A percentile compares a stretch with the other conserved stretches of the same genome.
Evolutionary conservation across 2,329 filamentous ascomycete genomes (phyloP).

Genomic region (Botryosphaeria dothidea): DNA sequence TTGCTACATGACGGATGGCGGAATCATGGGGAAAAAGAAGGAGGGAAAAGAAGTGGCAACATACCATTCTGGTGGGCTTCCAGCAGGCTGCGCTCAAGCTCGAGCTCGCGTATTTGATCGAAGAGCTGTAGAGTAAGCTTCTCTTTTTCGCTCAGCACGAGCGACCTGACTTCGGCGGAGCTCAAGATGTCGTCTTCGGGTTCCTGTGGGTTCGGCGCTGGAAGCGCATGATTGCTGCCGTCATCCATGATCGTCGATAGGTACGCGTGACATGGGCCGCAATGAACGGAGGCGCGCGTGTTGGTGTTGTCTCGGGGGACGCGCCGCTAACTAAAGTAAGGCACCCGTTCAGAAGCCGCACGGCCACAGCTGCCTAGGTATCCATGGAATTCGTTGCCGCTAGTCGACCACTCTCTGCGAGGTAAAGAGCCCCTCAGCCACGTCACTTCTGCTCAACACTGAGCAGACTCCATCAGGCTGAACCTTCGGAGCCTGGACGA

Average conservation of each 20-base stretch:
- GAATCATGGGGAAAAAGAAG: no score
- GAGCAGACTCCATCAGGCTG: not conserved
- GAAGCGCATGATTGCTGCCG: not conserved
- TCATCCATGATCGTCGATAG: constrained; percentile 17
- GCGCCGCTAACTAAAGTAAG: not conserved
- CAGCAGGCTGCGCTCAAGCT: constrained; percentile 70
- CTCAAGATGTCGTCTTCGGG: constrained; percentile 39
- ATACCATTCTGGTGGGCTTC: constrained; percentile 37
- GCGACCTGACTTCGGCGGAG: constrained; percentile 46
- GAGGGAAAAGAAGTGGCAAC: not conserved
- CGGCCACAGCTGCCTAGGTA: not conserved
- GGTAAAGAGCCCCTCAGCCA: not conserved
- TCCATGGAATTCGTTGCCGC: not conserved
- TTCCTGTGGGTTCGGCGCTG: not conserved
- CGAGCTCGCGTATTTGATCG: constrained; percentile 69
- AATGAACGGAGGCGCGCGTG: constrained; percentile 2
- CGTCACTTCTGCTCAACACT: not conserved
- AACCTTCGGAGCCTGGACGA: not conserved
- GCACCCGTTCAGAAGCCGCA: not conserved
- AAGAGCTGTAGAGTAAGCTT: constrained; percentile 67
- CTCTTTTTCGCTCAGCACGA: constrained; percentile 67
- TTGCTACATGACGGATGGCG: not conserved
- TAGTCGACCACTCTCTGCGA: not conserved
- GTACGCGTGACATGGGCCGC: constrained; percentile 15
- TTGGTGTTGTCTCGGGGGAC: constrained; percentile 17